Conservation (phyloP, 2,329 filamentous ascomycete genomes). For the Fusarium sp. region DNA sequence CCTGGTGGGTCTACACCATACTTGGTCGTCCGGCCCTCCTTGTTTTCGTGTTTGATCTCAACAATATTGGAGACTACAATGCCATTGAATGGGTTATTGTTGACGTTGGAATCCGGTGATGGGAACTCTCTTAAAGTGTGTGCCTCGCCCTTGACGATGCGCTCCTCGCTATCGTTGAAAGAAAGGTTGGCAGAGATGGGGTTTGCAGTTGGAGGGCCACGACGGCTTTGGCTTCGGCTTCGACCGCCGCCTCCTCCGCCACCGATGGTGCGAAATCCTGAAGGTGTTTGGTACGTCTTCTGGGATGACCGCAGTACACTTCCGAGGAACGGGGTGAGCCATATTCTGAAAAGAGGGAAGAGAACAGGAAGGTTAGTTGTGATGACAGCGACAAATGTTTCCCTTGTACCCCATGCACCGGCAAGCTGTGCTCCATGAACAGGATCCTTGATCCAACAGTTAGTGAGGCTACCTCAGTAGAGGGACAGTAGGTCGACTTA, state of each 20-base stretch:
- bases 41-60: constrained; percentile 45
- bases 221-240: constrained; percentile 45
- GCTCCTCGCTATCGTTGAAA: constrained; percentile 51
- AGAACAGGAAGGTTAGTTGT: constrained; percentile 55
- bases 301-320: constrained; percentile 47
- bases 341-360: constrained; percentile 55
- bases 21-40: constrained; percentile 14
- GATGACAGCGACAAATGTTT: constrained; percentile 54
- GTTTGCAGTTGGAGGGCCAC: constrained; percentile 46
- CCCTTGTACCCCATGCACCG: constrained; percentile 52
- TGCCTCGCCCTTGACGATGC: constrained; percentile 57
- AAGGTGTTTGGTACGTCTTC: constrained; percentile 51
- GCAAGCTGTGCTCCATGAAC: constrained; percentile 51
- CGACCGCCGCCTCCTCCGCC: constrained; percentile 47
- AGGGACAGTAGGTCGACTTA: constrained; percentile 27
- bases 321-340: constrained; percentile 48
- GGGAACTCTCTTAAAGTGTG: constrained; percentile 43
- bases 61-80: constrained; percentile 57
- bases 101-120: constrained; percentile 8
- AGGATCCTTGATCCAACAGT: constrained; percentile 44
- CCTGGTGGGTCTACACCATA: neutral
- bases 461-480: rapidly evolving
- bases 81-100: constrained; percentile 32
- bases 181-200: constrained; percentile 50
- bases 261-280: constrained; percentile 54